Percentiles rank a stretch among this genome's conserved stretches.
Evolutionary conservation across 352 stramenopile genomes (phyloP).

Genomic region (Phytophthora palmivora): DNA sequence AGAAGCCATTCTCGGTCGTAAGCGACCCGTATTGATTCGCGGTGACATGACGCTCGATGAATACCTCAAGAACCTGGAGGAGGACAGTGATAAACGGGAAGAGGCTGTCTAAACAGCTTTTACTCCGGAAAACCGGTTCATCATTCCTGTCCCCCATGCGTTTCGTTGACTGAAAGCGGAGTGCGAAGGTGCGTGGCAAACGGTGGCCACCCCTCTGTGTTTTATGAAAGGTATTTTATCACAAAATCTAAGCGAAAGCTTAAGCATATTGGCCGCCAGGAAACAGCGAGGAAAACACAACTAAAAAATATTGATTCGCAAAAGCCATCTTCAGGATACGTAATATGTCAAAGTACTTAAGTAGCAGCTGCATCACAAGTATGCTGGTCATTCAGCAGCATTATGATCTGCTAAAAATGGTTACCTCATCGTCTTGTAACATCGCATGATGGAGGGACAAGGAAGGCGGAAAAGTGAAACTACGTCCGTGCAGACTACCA

Average conservation of each 20-base stretch:
- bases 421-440: constrained; percentile 3
- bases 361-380: too few relatives aligned
- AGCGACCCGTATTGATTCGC: constrained; percentile 92
- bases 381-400: too few relatives aligned
- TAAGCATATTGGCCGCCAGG: constrained; percentile 18
- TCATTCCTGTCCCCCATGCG: constrained; percentile 8
- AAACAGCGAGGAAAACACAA: constrained; percentile 25
- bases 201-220: constrained; percentile 23
- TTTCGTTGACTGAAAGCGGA: constrained; percentile 15
- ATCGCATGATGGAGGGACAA: constrained; percentile 14
- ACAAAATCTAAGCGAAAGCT: constrained; percentile 24
- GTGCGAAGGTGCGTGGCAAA: constrained; percentile 11
- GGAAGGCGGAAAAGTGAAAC: constrained; percentile 19
- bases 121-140: background rate
- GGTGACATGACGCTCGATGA: constrained; percentile 70
- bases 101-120: constrained; percentile 49
- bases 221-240: constrained; percentile 49
- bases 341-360: too few relatives aligned
- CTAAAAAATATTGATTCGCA: constrained; percentile 35
- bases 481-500: constrained; percentile 7
- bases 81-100: constrained; percentile 67
- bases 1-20: constrained; percentile 89
- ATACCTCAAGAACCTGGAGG: constrained; percentile 76
- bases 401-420: constrained; percentile 14
- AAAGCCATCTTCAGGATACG: constrained; percentile 18